Evolutionary conservation across 1,284 basidiomycete genomes (phyloP).

Genomic region (Austroboletus rostrupii): DNA sequence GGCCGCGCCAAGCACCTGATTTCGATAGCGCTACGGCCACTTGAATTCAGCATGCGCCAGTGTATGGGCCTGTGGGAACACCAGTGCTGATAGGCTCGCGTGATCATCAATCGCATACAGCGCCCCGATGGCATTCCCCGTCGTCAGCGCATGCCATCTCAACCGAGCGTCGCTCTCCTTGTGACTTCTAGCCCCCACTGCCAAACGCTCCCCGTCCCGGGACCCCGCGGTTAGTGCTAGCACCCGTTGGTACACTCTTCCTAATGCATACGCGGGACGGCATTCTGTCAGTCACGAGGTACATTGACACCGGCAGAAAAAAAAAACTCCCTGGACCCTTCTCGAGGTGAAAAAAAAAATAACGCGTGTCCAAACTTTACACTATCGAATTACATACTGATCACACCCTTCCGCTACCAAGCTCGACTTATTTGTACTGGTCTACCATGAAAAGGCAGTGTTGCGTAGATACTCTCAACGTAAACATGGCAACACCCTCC

Average conservation of each 20-base stretch:
- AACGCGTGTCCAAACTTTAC: neutral
- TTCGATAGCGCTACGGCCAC: too few relatives aligned
- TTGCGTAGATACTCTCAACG: neutral
- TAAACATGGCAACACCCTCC: neutral
- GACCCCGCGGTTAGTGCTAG: neutral
- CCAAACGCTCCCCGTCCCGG: neutral
- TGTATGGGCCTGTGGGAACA: neutral
- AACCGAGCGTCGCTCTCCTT: constrained; percentile 2
- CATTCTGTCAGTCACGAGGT: neutral
- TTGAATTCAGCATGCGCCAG: too few relatives aligned
- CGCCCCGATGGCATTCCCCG: neutral
- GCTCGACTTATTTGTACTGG: neutral
- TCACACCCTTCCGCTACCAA: neutral
- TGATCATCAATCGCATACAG: constrained; percentile 3
- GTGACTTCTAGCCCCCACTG: neutral
- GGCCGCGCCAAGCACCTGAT: neutral
- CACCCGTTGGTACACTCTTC: neutral
- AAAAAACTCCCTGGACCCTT: neutral
- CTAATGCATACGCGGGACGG: neutral
- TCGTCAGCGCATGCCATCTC: constrained; percentile 11
- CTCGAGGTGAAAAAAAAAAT: neutral
- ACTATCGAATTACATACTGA: neutral
- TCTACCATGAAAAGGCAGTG: neutral
- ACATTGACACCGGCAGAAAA: neutral
- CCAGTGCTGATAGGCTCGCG: constrained; percentile 3